These are phyloP conservation scores for Trifolium repens DNA, from an alignment of 306 rosid species.

Conservation along the genomic window DNA sequence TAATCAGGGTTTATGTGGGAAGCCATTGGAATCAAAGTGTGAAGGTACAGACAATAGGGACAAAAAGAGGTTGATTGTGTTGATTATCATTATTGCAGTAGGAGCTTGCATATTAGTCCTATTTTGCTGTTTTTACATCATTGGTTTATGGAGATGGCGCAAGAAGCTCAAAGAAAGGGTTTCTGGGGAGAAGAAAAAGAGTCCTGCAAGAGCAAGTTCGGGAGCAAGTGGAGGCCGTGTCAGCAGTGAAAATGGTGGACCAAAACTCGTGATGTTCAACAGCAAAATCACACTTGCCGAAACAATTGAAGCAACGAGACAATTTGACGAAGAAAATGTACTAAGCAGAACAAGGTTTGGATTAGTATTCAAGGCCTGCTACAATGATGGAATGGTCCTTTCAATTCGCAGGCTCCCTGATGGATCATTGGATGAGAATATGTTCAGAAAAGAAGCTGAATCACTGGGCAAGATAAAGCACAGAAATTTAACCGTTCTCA, in stretches of 20 bases:
- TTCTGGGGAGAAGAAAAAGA: conserved; percentile 77
- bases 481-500: conserved; percentile 88
- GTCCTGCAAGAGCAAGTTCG: conserved; percentile 85
- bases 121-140: conserved; percentile 88
- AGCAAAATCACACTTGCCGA: conserved; percentile 86
- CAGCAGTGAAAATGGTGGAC: conserved; percentile 85
- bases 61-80: conserved; percentile 65
- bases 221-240: conserved; percentile 86
- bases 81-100: conserved; percentile 54
- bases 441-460: conserved; percentile 90
- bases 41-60: conserved; percentile 35
- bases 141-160: conserved; percentile 83
- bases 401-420: conserved; percentile 83
- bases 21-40: conserved; percentile 63
- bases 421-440: conserved; percentile 71
- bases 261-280: conserved; percentile 89
- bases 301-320: conserved; percentile 86
- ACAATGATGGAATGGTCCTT: conserved; percentile 92
- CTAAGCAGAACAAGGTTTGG: conserved; percentile 83
- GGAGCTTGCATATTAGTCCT: conserved; percentile 63
- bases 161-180: conserved; percentile 67
- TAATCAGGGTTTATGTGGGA: conserved; percentile 71
- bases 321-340: conserved; percentile 95
- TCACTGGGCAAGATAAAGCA: conserved; percentile 75
- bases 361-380: conserved; percentile 84